Percentiles rank a stretch among this genome's conserved stretches.
Evolutionary conservation across 305 asterid species (phyloP).

Genomic region (Solanum chacoense): DNA sequence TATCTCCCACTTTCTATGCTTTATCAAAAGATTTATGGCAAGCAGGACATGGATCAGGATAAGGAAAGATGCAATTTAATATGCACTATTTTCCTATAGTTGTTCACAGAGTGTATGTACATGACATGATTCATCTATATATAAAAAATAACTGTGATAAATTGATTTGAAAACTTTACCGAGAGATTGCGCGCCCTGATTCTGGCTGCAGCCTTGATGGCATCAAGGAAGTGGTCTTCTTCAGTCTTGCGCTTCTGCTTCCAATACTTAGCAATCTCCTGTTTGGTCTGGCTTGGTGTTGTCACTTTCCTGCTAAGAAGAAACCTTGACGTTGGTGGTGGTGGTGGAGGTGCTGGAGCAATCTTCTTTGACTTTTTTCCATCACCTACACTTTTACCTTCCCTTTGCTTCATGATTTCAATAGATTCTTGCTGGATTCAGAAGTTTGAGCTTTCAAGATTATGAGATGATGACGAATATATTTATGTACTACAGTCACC

Average conservation of each 20-base stretch:
- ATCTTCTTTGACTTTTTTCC: neutral
- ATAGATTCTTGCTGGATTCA: neutral
- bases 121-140: neutral
- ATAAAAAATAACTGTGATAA: neutral
- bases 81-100: neutral
- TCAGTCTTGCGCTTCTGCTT: conserved; percentile 31
- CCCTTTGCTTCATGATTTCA: conserved; percentile 7
- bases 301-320: neutral
- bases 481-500: neutral
- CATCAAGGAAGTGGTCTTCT: conserved; percentile 48
- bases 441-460: neutral
- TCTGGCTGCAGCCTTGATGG: conserved; percentile 52
- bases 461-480: neutral
- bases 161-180: conserved; percentile 10
- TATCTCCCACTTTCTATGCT: neutral
- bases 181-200: conserved; percentile 30
- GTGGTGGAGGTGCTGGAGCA: conserved; percentile 6
- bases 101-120: neutral
- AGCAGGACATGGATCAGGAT: neutral
- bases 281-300: conserved; percentile 26
- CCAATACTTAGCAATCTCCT: conserved; percentile 44
- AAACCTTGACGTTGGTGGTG: conserved; percentile 7
- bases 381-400: neutral
- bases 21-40: neutral
- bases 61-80: neutral